Percentiles rank a stretch among this genome's conserved stretches.
Conservation (phyloP, 768 basidiomycete species). For the Lentinula boryana region DNA sequence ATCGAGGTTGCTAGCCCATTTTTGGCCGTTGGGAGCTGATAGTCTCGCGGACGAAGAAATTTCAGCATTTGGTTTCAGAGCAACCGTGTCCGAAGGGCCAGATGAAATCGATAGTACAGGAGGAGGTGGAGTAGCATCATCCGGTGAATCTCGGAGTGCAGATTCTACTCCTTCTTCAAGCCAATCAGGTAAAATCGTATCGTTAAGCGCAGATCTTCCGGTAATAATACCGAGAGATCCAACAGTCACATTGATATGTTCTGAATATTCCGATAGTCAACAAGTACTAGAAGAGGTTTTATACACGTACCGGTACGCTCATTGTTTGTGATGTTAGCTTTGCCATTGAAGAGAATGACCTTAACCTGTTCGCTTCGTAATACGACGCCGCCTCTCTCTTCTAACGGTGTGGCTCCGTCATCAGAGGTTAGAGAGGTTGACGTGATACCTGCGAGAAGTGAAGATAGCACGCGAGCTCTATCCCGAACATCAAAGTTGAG, state of each 20-base stretch:
- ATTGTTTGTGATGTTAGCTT: constrained; percentile 38
- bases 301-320: constrained; percentile 23
- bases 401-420: constrained; percentile 31
- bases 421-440: constrained; percentile 13
- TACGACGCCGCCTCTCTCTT: constrained; percentile 64
- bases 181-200: constrained; percentile 74
- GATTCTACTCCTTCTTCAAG: constrained; percentile 80
- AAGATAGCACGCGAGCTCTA: constrained; percentile 72
- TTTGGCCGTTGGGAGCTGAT: constrained; percentile 26
- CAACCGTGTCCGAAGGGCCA: constrained; percentile 35
- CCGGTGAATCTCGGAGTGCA: constrained; percentile 61
- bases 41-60: constrained; percentile 39
- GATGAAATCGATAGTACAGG: constrained; percentile 34
- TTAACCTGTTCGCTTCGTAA: constrained; percentile 78
- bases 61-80: constrained; percentile 47
- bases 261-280: constrained; percentile 16
- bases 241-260: constrained; percentile 37
- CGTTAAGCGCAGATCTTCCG: constrained; percentile 45
- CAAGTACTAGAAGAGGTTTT: neutral
- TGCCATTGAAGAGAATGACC: constrained; percentile 76
- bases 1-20: constrained; percentile 57
- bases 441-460: constrained; percentile 52
- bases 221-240: constrained; percentile 66
- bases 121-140: constrained; percentile 37
- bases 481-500: constrained; percentile 86